Conservation (phyloP, 1,284 basidiomycete genomes). For the Ganoderma boninense region DNA sequence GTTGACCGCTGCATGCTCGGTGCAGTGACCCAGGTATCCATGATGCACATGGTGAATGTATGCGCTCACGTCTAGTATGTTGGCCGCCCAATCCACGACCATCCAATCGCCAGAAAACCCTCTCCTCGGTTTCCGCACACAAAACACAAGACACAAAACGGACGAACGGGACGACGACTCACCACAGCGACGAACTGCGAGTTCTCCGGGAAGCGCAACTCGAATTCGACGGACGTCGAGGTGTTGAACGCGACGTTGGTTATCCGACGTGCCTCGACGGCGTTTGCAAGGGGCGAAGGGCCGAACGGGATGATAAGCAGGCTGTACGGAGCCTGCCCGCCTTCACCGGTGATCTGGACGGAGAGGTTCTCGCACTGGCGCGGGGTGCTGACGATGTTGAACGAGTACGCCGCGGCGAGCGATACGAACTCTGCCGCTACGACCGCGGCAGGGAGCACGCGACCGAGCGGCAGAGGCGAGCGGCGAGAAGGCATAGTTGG, state of each 20-base stretch:
- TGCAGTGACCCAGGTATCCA: not conserved
- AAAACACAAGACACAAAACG: not conserved
- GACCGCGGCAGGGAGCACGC: slow-evolving; percentile 21
- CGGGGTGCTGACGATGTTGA: slow-evolving; percentile 64
- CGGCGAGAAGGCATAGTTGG: slow-evolving; percentile 2
- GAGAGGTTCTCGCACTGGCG: slow-evolving; percentile 71
- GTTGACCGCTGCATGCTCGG: not conserved
- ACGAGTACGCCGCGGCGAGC: slow-evolving; percentile 59
- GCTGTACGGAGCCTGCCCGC: slow-evolving; percentile 63
- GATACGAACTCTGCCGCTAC: slow-evolving; percentile 28
- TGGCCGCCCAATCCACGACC: not conserved
- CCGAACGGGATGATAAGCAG: slow-evolving; percentile 74
- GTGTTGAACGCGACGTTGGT: slow-evolving; percentile 59
- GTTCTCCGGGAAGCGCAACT: slow-evolving; percentile 69
- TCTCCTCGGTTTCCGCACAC: too few relatives aligned
- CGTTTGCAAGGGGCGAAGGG: slow-evolving; percentile 63
- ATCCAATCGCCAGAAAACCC: not conserved
- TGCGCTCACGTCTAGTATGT: not conserved
- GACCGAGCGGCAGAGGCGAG: not conserved
- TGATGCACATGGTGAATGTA: not conserved
- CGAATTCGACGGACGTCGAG: slow-evolving; percentile 56
- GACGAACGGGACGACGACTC: slow-evolving; percentile 42
- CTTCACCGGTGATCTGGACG: slow-evolving; percentile 59
- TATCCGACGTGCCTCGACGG: slow-evolving; percentile 71
- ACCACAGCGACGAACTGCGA: slow-evolving; percentile 82